Evolutionary conservation across 2,329 filamentous ascomycete genomes (phyloP), one percentile per base, ranked within the genome.

Genomic region (Truncatella angustata): DNA sequence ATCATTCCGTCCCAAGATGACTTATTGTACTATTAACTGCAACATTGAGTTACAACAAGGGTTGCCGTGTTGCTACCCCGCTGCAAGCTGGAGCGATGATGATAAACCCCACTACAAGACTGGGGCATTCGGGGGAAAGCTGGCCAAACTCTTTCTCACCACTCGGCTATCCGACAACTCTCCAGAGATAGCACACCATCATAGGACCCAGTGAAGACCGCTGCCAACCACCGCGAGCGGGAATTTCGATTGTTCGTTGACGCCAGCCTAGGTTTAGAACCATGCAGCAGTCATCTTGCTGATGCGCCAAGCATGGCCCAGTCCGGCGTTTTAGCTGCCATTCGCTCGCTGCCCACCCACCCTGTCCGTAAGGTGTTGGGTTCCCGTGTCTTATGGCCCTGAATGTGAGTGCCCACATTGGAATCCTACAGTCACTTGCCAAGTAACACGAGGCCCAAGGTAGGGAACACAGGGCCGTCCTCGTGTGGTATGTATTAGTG

Each of bases 371-470:
- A 26, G 24, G 40, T 40, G 21, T 40, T 40, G 37, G n/a, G 21
- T 28, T 12, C 40, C 16, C n/a, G 23, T 26, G 40, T 43, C 40
- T n/a, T 43, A 23, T 43, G 40, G 20, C 40, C 40, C 28, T 24
- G 40, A 20, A 16, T 43, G 40, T 14, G 11, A 12, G 40, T 43
- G n/a, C n/a, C 40, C 21, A 21, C 40, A 28, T 24, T 24, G 40
- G 40, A 43, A 43, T 23, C 40, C 23, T 28, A 24, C 14, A 4
- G 14, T 16, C 24, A 11, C 4, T 24, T 43, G 40, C 40, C 40
- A 46, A 46, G 26, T 35, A 46, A 37, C 45, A 49, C 45, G 45
- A 49, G 21, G n/a, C 11, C 45, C 20, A 49, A 36, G 5, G 30
- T 24, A 21, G 32, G 43, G 30, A 20, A 30, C 4, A 35, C 43